Conservation (phyloP, 495 filamentous ascomycete genomes). For the Aspergillus baeticus region DNA sequence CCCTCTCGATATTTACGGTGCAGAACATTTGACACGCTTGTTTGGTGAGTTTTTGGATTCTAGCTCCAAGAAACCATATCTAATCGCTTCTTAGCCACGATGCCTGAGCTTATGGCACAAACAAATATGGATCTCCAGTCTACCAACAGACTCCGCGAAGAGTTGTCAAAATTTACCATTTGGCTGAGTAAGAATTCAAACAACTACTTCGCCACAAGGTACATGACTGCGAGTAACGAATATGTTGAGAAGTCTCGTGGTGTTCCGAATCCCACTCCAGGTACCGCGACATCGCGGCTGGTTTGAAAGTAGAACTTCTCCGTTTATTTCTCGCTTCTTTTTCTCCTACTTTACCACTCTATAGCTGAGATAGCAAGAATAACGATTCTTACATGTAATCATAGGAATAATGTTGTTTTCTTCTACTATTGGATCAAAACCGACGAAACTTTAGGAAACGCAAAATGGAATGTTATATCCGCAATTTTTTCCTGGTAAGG, state of each 20-base stretch:
- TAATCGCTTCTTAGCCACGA: slow-evolving; percentile 58
- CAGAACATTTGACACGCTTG: slow-evolving; percentile 83
- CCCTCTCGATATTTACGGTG: slow-evolving; percentile 80
- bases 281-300: slow-evolving; percentile 30
- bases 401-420: slow-evolving; percentile 6
- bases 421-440: slow-evolving; percentile 17
- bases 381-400: slow-evolving; percentile 6
- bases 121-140: slow-evolving; percentile 96
- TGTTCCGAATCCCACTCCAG: slow-evolving; percentile 26
- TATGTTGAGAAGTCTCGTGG: slow-evolving; percentile 57
- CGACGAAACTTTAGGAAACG: slow-evolving; percentile 5
- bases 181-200: slow-evolving; percentile 75
- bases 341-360: slow-evolving; percentile 7
- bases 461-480: not conserved
- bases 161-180: slow-evolving; percentile 73
- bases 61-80: slow-evolving; percentile 13
- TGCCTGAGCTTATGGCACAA: slow-evolving; percentile 92
- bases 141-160: slow-evolving; percentile 81
- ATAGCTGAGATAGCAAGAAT: slow-evolving; percentile 3
- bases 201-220: slow-evolving; percentile 74
- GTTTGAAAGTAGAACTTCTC: slow-evolving; percentile 10
- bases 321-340: not conserved
- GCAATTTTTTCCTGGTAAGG: slow-evolving; percentile 4
- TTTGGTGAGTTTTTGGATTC: slow-evolving; percentile 62
- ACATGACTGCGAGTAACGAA: slow-evolving; percentile 63